A percentile compares a stretch with the other conserved stretches of the same genome.
Evolutionary conservation across 2,329 filamentous ascomycete species (phyloP).

Genomic region (Colletotrichum lindemuthianum): DNA sequence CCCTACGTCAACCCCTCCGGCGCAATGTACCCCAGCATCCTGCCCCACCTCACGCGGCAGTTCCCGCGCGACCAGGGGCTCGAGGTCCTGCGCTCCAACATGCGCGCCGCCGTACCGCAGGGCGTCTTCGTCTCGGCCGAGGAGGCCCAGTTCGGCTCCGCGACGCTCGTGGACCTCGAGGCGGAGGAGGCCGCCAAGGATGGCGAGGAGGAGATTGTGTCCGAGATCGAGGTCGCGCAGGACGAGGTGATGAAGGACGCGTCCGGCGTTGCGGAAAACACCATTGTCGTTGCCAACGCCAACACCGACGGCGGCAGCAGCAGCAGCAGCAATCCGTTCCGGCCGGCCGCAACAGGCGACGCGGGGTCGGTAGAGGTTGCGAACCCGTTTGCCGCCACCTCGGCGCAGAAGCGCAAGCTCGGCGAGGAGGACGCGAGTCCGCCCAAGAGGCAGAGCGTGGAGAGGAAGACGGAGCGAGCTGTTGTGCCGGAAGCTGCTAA

Average conservation of each 20-base stretch:
- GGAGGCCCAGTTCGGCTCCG: constrained; percentile 23
- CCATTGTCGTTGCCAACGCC: constrained; percentile 22
- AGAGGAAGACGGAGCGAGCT: constrained; percentile 21
- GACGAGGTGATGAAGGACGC: constrained; percentile 44
- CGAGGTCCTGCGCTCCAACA: constrained; percentile 74
- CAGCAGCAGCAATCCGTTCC: constrained; percentile 47
- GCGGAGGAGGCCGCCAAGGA: constrained; percentile 57
- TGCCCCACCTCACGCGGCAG: constrained; percentile 79
- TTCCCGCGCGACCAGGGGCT: constrained; percentile 72
- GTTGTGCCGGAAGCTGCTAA: constrained; percentile 18
- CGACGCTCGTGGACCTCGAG: constrained; percentile 47
- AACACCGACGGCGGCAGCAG: background rate
- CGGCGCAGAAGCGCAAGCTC: constrained; percentile 54
- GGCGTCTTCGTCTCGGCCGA: background rate
- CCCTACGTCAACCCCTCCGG: constrained; percentile 73
- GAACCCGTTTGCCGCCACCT: constrained; percentile 28
- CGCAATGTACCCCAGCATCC: constrained; percentile 74
- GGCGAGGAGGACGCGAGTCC: constrained; percentile 42
- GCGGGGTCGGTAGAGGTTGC: constrained; percentile 30
- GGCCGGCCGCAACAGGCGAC: constrained; percentile 39
- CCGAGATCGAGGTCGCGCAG: constrained; percentile 48
- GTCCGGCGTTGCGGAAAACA: constrained; percentile 2
- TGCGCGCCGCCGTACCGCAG: constrained; percentile 53
- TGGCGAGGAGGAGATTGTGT: constrained; percentile 46
- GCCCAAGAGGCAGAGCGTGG: constrained; percentile 39